These are phyloP conservation scores for Hemisphaericaspora subhashii DNA, from an alignment of 1,139 yeast species.

Conservation along the genomic window DNA sequence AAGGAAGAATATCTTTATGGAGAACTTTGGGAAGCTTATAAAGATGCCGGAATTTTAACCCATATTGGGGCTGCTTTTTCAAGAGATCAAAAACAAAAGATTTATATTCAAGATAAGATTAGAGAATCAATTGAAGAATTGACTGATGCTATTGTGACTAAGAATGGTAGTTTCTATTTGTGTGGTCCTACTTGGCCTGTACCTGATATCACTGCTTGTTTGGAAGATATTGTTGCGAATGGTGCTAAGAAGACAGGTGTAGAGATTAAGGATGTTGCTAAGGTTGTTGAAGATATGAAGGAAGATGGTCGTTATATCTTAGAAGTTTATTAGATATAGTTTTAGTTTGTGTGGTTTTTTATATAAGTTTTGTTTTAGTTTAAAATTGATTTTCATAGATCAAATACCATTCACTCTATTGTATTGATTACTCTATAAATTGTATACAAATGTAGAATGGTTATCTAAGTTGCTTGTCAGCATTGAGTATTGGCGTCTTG, in stretches of 20 bases:
- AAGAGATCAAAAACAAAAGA: constrained; percentile 93
- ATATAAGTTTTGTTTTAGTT: not conserved
- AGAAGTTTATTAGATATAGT: constrained; percentile 73
- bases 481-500: too few relatives aligned
- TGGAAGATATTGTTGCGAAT: constrained; percentile 72
- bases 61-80: constrained; percentile 98
- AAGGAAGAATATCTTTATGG: constrained; percentile 95
- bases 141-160: constrained; percentile 73
- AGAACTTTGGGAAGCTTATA: constrained; percentile 95
- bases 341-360: too few relatives aligned
- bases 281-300: constrained; percentile 89
- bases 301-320: constrained; percentile 89
- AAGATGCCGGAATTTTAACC: constrained; percentile 87
- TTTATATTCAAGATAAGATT: constrained; percentile 93
- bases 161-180: constrained; percentile 88
- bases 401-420: too few relatives aligned
- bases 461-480: too few relatives aligned
- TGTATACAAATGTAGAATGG: too few relatives aligned
- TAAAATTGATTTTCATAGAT: too few relatives aligned
- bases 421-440: too few relatives aligned
- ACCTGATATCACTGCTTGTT: constrained; percentile 90
- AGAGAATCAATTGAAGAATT: constrained; percentile 71
- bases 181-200: constrained; percentile 99
- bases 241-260: constrained; percentile 72
- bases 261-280: constrained; percentile 65